Percentiles rank a stretch among this genome's conserved stretches.
These are phyloP conservation scores for Citrus australasica DNA, from an alignment of 345 rosid genomes.

Conservation along the genomic window DNA sequence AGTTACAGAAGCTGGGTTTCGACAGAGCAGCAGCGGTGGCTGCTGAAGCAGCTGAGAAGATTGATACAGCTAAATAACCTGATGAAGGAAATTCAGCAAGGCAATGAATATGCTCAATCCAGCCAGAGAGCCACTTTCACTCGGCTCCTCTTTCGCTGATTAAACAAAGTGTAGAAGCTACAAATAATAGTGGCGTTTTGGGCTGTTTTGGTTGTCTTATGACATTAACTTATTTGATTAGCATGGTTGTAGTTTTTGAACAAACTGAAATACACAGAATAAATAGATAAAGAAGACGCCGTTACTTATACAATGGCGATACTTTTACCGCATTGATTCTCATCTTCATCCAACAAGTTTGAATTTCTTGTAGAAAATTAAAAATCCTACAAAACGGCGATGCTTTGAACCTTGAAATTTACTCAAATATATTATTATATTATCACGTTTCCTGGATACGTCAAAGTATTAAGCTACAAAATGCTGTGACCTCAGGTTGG, in stretches of 20 bases:
- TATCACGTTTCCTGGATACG: too few relatives aligned
- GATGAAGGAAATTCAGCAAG: not conserved
- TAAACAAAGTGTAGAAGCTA: not conserved
- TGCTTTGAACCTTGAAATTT: too few relatives aligned
- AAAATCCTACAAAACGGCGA: too few relatives aligned
- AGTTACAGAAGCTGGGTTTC: conserved; percentile 70
- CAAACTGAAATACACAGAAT: not conserved
- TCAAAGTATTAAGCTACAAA: too few relatives aligned
- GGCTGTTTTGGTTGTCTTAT: not conserved
- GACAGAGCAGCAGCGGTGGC: conserved; percentile 73
- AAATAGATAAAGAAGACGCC: not conserved
- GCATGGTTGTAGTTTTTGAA: not conserved
- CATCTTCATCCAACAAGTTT: too few relatives aligned
- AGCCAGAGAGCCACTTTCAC: not conserved
- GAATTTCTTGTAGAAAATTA: too few relatives aligned
- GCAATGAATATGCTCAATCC: not conserved
- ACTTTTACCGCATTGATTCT: not conserved
- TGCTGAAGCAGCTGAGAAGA: conserved; percentile 29
- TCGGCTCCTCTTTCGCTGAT: too few relatives aligned
- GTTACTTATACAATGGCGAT: not conserved
- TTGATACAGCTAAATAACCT: not conserved
- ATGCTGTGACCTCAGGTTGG: too few relatives aligned
- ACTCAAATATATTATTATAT: too few relatives aligned
- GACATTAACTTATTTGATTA: not conserved
- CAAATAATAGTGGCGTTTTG: not conserved